phyloP scores from a whole-genome alignment of 2,329 filamentous ascomycete genomes.

The Trichoderma arundinaceum region DNA sequence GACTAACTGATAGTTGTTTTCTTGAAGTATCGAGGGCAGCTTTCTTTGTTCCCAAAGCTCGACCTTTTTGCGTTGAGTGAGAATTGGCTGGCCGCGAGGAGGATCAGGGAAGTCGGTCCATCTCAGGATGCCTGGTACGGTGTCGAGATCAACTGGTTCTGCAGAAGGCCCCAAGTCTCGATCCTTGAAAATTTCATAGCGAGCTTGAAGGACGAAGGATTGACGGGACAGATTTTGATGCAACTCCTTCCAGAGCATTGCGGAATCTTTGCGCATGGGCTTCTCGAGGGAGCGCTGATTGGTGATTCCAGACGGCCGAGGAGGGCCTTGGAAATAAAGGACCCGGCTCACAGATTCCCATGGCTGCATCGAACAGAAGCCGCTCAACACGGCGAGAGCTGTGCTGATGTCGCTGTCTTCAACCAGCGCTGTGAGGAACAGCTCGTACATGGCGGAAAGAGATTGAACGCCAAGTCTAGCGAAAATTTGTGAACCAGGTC shows the following conservation, averaged over 20 bases:
- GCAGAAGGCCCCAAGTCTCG: slow-evolving; percentile 51
- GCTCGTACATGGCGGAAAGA: slow-evolving; percentile 57
- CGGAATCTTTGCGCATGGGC: slow-evolving; percentile 46
- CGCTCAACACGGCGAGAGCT: slow-evolving; percentile 60
- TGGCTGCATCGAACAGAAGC: slow-evolving; percentile 62
- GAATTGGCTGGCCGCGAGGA: slow-evolving; percentile 50
- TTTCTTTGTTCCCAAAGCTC: slow-evolving; percentile 61
- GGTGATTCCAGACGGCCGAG: slow-evolving; percentile 53
- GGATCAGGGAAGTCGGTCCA: slow-evolving; percentile 69
- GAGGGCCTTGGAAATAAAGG: slow-evolving; percentile 59
- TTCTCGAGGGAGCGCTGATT: slow-evolving; percentile 49
- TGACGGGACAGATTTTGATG: slow-evolving; percentile 61
- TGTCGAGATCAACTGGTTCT: slow-evolving; percentile 49
- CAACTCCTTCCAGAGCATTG: slow-evolving; percentile 58
- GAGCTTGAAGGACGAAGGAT: slow-evolving; percentile 62
- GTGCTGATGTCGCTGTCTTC: slow-evolving; percentile 55
- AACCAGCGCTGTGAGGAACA: slow-evolving; percentile 63
- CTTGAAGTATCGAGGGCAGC: slow-evolving; percentile 54
- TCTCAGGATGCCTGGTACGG: slow-evolving; percentile 54
- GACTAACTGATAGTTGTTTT: slow-evolving; percentile 59
- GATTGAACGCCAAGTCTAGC: neutral
- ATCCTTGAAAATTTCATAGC: slow-evolving; percentile 59
- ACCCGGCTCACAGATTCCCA: slow-evolving; percentile 57
- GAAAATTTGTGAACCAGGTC: neutral
- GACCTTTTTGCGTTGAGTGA: slow-evolving; percentile 61